These are phyloP conservation scores for Kurtzmaniella fragi DNA, from an alignment of 805 yeast species.

Conservation along the genomic window DNA sequence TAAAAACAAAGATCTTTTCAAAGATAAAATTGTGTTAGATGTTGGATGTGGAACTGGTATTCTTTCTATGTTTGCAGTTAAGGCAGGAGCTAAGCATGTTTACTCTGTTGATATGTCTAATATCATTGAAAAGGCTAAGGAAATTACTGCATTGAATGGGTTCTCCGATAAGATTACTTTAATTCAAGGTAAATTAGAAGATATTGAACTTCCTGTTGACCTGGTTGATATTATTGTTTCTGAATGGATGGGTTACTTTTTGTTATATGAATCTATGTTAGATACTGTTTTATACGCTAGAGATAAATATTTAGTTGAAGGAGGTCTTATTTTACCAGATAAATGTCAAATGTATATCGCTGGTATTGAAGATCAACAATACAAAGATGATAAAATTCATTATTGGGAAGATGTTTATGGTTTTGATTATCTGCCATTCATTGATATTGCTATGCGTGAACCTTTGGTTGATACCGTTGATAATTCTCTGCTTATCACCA, in stretches of 20 bases:
- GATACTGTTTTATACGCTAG: slow-evolving; percentile 94
- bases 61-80: slow-evolving; percentile 94
- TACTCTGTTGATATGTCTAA: slow-evolving; percentile 96
- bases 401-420: slow-evolving; percentile 98
- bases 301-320: slow-evolving; percentile 76
- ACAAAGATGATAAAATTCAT: slow-evolving; percentile 84
- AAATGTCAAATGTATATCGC: slow-evolving; percentile 87
- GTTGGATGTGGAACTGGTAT: slow-evolving; percentile 99
- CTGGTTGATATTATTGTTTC: slow-evolving; percentile 92
- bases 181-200: slow-evolving; percentile 91
- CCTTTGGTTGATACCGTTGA: slow-evolving; percentile 97
- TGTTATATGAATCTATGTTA: slow-evolving; percentile 94
- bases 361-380: slow-evolving; percentile 88
- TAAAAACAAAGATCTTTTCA: slow-evolving; percentile 83
- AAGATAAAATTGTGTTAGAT: slow-evolving; percentile 90
- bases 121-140: slow-evolving; percentile 93
- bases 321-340: slow-evolving; percentile 93
- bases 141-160: slow-evolving; percentile 81
- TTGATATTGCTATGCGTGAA: slow-evolving; percentile 80
- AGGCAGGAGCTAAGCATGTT: slow-evolving; percentile 98
- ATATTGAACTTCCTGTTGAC: slow-evolving; percentile 76
- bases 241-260: slow-evolving; percentile 99
- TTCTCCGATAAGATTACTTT: slow-evolving; percentile 81
- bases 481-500: slow-evolving; percentile 65
- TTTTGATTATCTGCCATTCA: slow-evolving; percentile 90